Evolutionary conservation across 352 stramenopile genomes (phyloP).

Genomic region (Phytophthora litchii): DNA sequence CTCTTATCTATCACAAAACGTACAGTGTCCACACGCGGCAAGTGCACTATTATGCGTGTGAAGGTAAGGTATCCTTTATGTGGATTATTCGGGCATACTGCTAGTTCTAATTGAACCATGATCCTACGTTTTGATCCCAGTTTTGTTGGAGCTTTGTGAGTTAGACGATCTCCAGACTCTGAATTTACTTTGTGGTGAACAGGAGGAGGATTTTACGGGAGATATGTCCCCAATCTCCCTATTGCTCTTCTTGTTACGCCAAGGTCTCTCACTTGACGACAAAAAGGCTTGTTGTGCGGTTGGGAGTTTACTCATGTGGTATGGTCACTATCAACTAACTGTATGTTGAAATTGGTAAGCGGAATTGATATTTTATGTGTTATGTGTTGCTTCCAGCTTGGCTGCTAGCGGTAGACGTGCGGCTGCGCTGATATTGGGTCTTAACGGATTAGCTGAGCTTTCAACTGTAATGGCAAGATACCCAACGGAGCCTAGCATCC

Average conservation of each 20-base stretch:
- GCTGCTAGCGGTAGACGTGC: constrained; percentile 59
- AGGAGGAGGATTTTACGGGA: constrained; percentile 39
- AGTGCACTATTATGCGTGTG: constrained; percentile 84
- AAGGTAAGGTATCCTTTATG: constrained; percentile 44
- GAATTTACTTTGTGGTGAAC: constrained; percentile 52
- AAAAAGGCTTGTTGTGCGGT: constrained; percentile 83
- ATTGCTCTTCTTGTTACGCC: constrained; percentile 71
- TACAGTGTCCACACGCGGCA: constrained; percentile 86
- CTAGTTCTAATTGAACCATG: constrained; percentile 2
- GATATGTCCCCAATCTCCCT: constrained; percentile 70
- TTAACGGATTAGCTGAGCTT: constrained; percentile 71
- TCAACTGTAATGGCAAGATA: constrained; percentile 81
- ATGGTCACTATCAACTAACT: constrained; percentile 10
- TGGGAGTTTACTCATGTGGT: constrained; percentile 79
- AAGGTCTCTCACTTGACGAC: constrained; percentile 76
- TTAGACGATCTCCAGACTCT: constrained; percentile 63
- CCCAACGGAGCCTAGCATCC: constrained; percentile 66
- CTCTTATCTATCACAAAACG: constrained; percentile 76
- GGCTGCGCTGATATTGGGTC: constrained; percentile 50
- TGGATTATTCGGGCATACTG: background rate
- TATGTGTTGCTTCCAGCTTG: constrained; percentile 39
- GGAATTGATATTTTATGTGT: constrained; percentile 4
- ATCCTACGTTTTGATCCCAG: constrained; percentile 21
- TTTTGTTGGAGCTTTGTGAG: constrained; percentile 77
- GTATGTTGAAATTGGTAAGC: background rate